Base-by-base conservation (phyloP, 2,329 filamentous ascomycete species). In the Lachnellula hyalina region DNA sequence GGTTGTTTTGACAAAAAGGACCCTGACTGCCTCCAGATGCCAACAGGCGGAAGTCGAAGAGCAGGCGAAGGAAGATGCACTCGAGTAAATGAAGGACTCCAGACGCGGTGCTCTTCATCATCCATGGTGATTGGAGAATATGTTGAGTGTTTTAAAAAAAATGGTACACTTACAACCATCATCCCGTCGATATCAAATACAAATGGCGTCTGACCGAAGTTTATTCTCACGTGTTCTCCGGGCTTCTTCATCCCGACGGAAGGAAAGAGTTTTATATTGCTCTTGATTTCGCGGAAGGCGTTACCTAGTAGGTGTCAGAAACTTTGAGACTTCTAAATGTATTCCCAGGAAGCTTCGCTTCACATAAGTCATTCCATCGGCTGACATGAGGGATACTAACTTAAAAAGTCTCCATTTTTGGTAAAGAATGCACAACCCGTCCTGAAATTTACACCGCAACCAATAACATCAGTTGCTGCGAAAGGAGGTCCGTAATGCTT, bases 181-280 rank as follows among this genome's bases (percentile, higher is more conserved):
- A 94, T 82, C 56, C 82, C 81, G 71, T 96, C 90, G 63, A 99
- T 97, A 69, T 96, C 89, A 73, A 87, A 99, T 45, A 90, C 80
- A 70, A 97, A 97, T 3, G 88, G 87, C 51, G 80, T 81, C 70
- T 86, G 83, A 47, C 84, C 84, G 72, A 88, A 87, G 66, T 88
- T 88, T 61, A 77, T 81, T 56, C 76, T 72, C 55, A 87, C 68
- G 61, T 82, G 77, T 64, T 87, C 84, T 45, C 82, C 81, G 0
- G 77, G 70, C 65, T 81, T 85, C 67, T 86, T 87, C 51, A 88
- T 73, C n/a, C 84, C 84, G 23, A 87, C 74, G 0, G 78, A 75
- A 19, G 84, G 84, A 67, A 85, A 92, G n/a, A 90, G 69, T 66
- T 81, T 81, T 11, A 21, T 17, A 44, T 17, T 44, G 11, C 81